Evolutionary conservation across 2,329 filamentous ascomycete genomes (phyloP), one percentile per base, ranked within the genome.

Genomic region (Xylaria multiplex): DNA sequence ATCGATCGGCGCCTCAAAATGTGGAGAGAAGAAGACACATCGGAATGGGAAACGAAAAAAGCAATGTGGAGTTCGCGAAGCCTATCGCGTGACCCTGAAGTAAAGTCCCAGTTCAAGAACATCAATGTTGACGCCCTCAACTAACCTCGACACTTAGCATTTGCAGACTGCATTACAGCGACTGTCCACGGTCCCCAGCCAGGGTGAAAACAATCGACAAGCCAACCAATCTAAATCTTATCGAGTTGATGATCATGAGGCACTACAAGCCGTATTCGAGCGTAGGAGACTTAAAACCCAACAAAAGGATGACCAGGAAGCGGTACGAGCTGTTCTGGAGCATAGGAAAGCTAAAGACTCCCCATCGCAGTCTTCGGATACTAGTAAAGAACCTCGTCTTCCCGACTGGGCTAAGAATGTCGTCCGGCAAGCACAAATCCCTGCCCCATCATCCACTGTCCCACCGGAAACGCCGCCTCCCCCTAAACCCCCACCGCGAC

Each of bases 331-430:
- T 62, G 68, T 73, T 19, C 49, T 60, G 37, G 69, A 71, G 45
- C 70, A 65, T 45, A 72, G 72, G 52, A 71, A 70, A 43, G 59
- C 70, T 9, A 72, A 68, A 22, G 57, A 67, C 9, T 67, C 62
- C 24, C 66, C 70, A 22, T 65, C 64, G 13, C 53, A 59, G 22
- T 32, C 57, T 19, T 59, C 57, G 48, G 60, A 50, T 64, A 37
- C 9, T 54, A 13, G 11, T 27, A 73, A 70, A 49, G 65, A 67
- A 4, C 71, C 70, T 56, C 69, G 69, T 52, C 71, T 76, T 22
- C 74, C 74, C 16, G 45, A n/a, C 32, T 76, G 75, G 75, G 75
- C 75, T 54, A 68, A 49, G 24, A 56, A 71, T 40, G 68, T 74
- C 24, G 66, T 75, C 30, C 58, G 66, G 24, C 68, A 70, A 62